Base-by-base conservation (phyloP, 345 rosid species). In the Aquilaria sinensis region DNA sequence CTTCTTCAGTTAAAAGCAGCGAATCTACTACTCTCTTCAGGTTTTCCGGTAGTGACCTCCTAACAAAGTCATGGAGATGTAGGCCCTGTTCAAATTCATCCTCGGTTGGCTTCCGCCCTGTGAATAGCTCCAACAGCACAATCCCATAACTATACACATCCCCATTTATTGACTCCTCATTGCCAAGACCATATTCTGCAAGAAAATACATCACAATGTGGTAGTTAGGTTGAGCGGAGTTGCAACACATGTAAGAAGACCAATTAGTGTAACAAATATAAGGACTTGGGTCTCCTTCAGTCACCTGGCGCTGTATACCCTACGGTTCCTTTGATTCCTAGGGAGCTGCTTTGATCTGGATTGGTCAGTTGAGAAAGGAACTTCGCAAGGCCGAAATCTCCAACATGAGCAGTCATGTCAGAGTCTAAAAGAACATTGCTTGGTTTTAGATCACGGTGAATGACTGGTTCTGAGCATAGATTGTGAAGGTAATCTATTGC, bases 101-200 rank as follows among this genome's bases (percentile, higher is more conserved):
- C 1, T 47, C 68, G 0, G 48, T 65, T 10, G 60, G 60, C 4
- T 32, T 55, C 51, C 32, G 54, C 29, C 49, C 31, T n/a, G 53
- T 55, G 47, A 55, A 48, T 65, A 76, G 72, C 66, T 76, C 76
- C 30, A 75, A 37, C 34, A 46, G 6, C 2, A 68, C 43, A 6
- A 72, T 72, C 2, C 80, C 67, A 7, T 58, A 72, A 51, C 76
- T 62, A 37, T 76, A 69, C 14, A 55, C 11, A 48, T 55, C 57
- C 56, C 67, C 60, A 47, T 47, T 9, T 37, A 1, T 15, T 0
- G 54, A 55, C 23, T 48, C 47, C 16, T 30, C 12, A 12, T 60
- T 47, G 10, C 56, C 67, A 6, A 57, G 31, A 33, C 60, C 67
- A 31, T 64, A 64, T 9, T 55, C 60, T 64, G 43, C 33, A 54